These are phyloP conservation scores for Colletotrichum karsti DNA, from an alignment of 2,329 filamentous ascomycete genomes.

Conservation along the genomic window DNA sequence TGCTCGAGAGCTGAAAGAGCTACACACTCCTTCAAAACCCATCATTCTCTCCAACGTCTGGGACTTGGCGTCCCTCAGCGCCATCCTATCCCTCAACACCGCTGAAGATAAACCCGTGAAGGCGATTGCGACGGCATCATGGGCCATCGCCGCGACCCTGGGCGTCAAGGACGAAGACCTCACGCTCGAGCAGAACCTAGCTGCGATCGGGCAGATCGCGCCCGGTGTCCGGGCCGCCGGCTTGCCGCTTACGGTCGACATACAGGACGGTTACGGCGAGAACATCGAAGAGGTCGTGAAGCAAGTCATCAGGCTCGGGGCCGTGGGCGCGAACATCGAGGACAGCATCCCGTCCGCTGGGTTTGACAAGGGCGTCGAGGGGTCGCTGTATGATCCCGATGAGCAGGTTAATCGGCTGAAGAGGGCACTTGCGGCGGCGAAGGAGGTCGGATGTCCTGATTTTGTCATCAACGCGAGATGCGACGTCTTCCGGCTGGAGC, in stretches of 20 bases:
- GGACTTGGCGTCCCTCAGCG: conserved; percentile 57
- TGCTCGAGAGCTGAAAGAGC: conserved; percentile 47
- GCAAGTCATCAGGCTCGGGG: conserved; percentile 57
- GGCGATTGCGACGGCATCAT: conserved; percentile 59
- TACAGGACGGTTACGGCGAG: conserved; percentile 68
- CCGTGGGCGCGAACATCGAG: conserved; percentile 67
- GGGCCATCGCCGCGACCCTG: conserved; percentile 55
- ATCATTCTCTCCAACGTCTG: conserved; percentile 65
- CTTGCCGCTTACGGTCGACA: conserved; percentile 63
- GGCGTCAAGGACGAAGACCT: conserved; percentile 58
- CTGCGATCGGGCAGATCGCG: conserved; percentile 53
- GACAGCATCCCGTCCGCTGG: conserved; percentile 51
- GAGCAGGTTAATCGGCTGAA: conserved; percentile 58
- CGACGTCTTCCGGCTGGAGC: conserved; percentile 55
- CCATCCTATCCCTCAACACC: conserved; percentile 53
- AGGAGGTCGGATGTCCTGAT: conserved; percentile 56
- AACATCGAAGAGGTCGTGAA: conserved; percentile 53
- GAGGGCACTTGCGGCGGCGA: conserved; percentile 50
- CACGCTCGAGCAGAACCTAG: conserved; percentile 58
- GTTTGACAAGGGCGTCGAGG: conserved; percentile 40
- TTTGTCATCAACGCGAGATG: conserved; percentile 68
- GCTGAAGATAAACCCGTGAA: conserved; percentile 42
- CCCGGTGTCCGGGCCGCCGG: conserved; percentile 46
- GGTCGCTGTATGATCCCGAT: conserved; percentile 45
- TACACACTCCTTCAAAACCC: conserved; percentile 60